Evolutionary conservation across 2,329 filamentous ascomycete species (phyloP), one percentile per base, ranked within the genome.

Genomic region (Lachnellula subtilissima): DNA sequence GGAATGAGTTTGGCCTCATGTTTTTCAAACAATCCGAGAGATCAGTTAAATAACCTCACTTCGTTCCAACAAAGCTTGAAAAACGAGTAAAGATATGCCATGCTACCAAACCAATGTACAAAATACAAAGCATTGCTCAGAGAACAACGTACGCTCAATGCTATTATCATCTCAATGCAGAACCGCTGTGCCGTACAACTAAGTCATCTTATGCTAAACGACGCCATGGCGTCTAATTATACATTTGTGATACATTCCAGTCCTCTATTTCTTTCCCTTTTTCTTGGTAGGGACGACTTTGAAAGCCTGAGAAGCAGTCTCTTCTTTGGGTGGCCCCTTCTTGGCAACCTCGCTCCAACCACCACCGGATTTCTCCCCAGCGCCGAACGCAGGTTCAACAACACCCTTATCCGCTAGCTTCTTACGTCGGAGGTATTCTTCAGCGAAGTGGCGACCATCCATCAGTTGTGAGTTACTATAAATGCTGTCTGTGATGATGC

Each of bases 341-440:
- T 97, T 97, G 1, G 94, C 94, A 52, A 99, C 94, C 75, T 97
- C 94, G 65, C 82, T 96, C 94, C 94, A 99, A 19, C 93, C 93
- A 54, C 55, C 51, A 45, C 89, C 86, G 25, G 74, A 68, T 50
- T 73, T 76, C 63, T 74, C 76, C 45, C 73, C 72, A 61, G 71
- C 76, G 59, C 65, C 72, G 55, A 67, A 69, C 49, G 67, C 78
- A 15, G 84, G 79, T 71, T 91, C 88, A 17, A 96, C 79, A 42
- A 97, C 82, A 40, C 94, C 94, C 76, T 92, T 94, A 65, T 97
- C 93, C 0, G 94, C 93, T 1, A 95, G 83, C 78, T 89, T 95
- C 75, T 92, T 93, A 66, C 93, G 91, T 36, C 92, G 88, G 57
- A 97, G 83, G 69, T 94, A 99, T 72, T 99, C 94, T 57, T 96